Percentiles rank a stretch among this genome's conserved stretches.
Evolutionary conservation across 2,329 filamentous ascomycete species (phyloP).

Genomic region (Aspergillus brasiliensis): DNA sequence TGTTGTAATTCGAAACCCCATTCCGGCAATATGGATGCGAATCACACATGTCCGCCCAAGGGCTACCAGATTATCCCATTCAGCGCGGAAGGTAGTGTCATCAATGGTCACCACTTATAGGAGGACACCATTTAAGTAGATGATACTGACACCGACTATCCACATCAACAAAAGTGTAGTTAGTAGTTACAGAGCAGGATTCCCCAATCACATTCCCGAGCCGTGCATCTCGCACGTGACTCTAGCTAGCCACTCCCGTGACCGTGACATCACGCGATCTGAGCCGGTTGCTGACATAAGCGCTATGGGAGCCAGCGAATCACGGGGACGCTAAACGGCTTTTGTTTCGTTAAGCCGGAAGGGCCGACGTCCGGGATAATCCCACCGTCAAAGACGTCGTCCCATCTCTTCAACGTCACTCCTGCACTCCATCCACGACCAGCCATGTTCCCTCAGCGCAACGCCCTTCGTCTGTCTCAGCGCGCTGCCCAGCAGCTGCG

Average conservation of each 20-base stretch:
- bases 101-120: background rate
- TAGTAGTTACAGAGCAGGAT: background rate
- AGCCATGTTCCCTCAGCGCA: constrained; percentile 67
- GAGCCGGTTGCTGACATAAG: constrained; percentile 21
- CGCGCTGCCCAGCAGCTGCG: constrained; percentile 65
- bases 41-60: constrained; percentile 17
- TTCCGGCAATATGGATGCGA: constrained; percentile 41
- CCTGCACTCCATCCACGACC: constrained; percentile 3
- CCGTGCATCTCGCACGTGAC: background rate
- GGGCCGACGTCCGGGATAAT: constrained; percentile 27
- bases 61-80: background rate
- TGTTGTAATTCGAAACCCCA: constrained; percentile 79
- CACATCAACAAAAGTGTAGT: background rate
- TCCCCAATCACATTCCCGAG: background rate
- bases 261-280: constrained; percentile 31
- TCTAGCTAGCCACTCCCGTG: constrained; percentile 15
- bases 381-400: constrained; percentile 20
- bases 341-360: constrained; percentile 26
- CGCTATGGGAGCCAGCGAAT: constrained; percentile 23
- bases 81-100: too few relatives aligned
- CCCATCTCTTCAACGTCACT: constrained; percentile 14
- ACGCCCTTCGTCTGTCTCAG: constrained; percentile 63
- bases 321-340: constrained; percentile 33
- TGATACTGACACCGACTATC: background rate
- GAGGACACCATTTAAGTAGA: background rate